These are phyloP conservation scores for Saccharum officinarum DNA, from an alignment of 176 grass and related monocot species.

Conservation along the genomic window DNA sequence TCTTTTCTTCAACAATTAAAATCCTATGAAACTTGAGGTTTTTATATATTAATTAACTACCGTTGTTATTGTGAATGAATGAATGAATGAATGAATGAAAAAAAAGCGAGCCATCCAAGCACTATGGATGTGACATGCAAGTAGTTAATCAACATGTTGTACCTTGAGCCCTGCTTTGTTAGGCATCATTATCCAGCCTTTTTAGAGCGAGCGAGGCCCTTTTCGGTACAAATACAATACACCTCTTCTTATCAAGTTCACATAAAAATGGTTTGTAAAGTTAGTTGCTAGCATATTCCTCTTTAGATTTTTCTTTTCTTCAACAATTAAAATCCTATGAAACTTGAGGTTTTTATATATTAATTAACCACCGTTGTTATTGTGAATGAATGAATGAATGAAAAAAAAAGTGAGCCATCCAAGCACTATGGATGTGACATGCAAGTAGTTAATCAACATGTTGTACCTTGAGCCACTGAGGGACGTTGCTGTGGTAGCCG, in stretches of 20 bases:
- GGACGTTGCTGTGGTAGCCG: constrained; percentile 81
- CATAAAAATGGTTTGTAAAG: background rate
- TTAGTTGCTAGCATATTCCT: background rate
- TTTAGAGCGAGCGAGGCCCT: background rate
- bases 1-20: background rate
- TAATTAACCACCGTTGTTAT: too few species aligned
- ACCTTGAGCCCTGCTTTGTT: constrained; percentile 52
- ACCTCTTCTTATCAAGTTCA: background rate
- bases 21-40: background rate
- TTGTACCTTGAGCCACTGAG: constrained; percentile 75
- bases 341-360: background rate
- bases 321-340: background rate
- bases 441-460: background rate
- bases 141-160: background rate
- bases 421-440: too few species aligned
- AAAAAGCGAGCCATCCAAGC: background rate
- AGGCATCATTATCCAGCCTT: constrained; percentile 38
- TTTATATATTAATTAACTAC: background rate
- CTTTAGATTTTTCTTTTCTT: background rate
- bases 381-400: background rate
- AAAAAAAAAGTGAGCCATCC: background rate
- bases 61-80: background rate
- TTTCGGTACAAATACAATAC: constrained; percentile 4
- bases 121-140: too few species aligned
- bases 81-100: background rate